A percentile compares a stretch with the other conserved stretches of the same genome.
These are phyloP conservation scores for Stevia rebaudiana DNA, from an alignment of 140 eudicot species.

Conservation along the genomic window DNA sequence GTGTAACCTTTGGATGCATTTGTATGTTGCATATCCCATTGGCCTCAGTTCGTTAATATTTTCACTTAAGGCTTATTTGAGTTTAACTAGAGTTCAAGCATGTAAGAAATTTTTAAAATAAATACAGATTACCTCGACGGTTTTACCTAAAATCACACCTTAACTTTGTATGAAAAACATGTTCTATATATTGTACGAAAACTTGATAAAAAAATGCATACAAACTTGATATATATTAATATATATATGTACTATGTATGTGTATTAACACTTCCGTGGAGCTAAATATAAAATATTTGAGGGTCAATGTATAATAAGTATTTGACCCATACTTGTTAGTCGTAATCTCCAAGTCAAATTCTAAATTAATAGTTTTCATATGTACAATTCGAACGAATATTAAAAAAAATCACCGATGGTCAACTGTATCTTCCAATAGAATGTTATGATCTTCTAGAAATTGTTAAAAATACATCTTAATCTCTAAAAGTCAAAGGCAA, in stretches of 20 bases:
- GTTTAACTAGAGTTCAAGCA: no score
- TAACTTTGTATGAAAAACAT: no score
- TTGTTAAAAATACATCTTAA: constrained; percentile 18
- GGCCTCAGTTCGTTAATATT: no score
- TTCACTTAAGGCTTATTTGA: no score
- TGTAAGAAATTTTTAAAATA: no score
- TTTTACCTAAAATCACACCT: no score
- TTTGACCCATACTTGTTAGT: constrained; percentile 23
- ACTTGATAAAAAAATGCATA: no score
- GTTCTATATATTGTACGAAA: no score
- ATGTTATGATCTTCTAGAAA: constrained; percentile 13
- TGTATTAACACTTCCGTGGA: constrained; percentile 7
- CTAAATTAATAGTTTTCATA: constrained; percentile 13
- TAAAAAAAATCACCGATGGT: constrained; percentile 12
- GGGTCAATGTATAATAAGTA: constrained; percentile 10
- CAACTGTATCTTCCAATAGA: constrained; percentile 23
- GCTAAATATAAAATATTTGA: not conserved
- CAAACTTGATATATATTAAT: no score
- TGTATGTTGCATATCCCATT: no score
- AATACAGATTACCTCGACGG: no score
- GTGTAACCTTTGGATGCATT: no score
- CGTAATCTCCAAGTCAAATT: constrained; percentile 24
- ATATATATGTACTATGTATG: not conserved
- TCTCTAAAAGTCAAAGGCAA: constrained; percentile 22
- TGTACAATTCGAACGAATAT: constrained; percentile 15